Evolutionary conservation across 179 eudicot genomes (phyloP).

Genomic region (Sideroxylon spinosum): DNA sequence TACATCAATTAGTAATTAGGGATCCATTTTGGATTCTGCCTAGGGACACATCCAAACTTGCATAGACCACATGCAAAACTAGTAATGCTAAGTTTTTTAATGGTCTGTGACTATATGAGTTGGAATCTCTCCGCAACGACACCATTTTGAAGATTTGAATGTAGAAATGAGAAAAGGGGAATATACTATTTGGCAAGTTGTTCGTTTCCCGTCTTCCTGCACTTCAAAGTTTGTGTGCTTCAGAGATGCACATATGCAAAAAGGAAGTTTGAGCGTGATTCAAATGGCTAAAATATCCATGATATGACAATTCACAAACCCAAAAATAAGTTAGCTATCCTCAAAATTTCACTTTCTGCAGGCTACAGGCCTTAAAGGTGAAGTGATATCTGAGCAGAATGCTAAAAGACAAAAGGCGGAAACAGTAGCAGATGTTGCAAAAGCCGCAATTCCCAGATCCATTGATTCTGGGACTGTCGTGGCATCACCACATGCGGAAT

Average conservation of each 20-base stretch:
- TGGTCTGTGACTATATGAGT: not conserved
- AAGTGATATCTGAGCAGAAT: constrained; percentile 40
- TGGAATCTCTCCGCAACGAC: not conserved
- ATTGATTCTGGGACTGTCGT: constrained; percentile 26
- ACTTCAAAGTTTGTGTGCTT: not conserved
- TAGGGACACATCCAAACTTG: not conserved
- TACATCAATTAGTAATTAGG: not conserved
- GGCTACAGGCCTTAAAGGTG: constrained; percentile 57
- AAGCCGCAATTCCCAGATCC: constrained; percentile 35
- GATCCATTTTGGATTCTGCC: not conserved
- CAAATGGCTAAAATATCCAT: not conserved
- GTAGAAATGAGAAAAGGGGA: not conserved
- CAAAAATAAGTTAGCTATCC: not conserved
- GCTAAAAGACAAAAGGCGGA: constrained; percentile 53
- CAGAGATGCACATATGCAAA: no score
- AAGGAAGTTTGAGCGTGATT: no score
- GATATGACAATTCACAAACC: not conserved
- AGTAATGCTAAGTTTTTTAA: not conserved
- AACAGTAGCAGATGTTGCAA: constrained; percentile 30
- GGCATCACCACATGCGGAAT: constrained; percentile 32
- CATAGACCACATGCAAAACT: not conserved
- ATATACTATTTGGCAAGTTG: not conserved
- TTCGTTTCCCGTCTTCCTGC: constrained; percentile 4
- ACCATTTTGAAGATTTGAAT: not conserved
- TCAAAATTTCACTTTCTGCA: constrained; percentile 30